Evolutionary conservation across 2,329 filamentous ascomycete species (phyloP).

Genomic region (Penicillium sp.): DNA sequence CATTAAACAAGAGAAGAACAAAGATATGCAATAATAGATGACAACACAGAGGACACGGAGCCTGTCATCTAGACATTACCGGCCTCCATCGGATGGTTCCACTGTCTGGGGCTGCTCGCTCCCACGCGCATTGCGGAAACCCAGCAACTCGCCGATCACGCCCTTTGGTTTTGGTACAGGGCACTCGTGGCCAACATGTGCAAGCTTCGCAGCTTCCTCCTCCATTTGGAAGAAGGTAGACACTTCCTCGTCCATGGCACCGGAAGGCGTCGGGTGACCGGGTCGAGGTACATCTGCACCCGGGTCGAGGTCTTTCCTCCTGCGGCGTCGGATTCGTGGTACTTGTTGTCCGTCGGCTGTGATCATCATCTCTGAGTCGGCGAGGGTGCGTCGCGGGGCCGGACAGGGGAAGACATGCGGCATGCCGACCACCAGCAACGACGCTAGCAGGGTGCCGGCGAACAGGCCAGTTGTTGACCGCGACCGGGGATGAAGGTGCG

Average conservation of each 20-base stretch:
- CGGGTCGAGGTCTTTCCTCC: slow-evolving; percentile 33
- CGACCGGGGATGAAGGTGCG: slow-evolving; percentile 86
- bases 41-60: background rate
- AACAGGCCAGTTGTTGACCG: slow-evolving; percentile 92
- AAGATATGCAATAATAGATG: slow-evolving; percentile 3
- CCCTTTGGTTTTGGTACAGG: slow-evolving; percentile 89
- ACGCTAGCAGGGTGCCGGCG: slow-evolving; percentile 83
- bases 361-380: slow-evolving; percentile 60
- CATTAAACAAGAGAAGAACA: slow-evolving; percentile 22
- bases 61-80: slow-evolving; percentile 3
- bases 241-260: slow-evolving; percentile 41
- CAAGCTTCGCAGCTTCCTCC: slow-evolving; percentile 40
- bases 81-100: slow-evolving; percentile 16
- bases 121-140: slow-evolving; percentile 54
- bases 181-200: slow-evolving; percentile 67
- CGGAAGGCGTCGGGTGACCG: slow-evolving; percentile 16
- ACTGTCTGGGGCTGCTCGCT: slow-evolving; percentile 17
- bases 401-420: slow-evolving; percentile 92
- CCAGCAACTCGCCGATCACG: slow-evolving; percentile 70
- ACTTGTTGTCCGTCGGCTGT: slow-evolving; percentile 45
- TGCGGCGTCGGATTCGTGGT: slow-evolving; percentile 36
- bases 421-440: slow-evolving; percentile 86
- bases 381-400: slow-evolving; percentile 70
- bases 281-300: slow-evolving; percentile 15
- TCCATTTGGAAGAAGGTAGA: slow-evolving; percentile 44